Base-by-base conservation (phyloP, 2,329 filamentous ascomycete species). In the Phialophora verrucosa region DNA sequence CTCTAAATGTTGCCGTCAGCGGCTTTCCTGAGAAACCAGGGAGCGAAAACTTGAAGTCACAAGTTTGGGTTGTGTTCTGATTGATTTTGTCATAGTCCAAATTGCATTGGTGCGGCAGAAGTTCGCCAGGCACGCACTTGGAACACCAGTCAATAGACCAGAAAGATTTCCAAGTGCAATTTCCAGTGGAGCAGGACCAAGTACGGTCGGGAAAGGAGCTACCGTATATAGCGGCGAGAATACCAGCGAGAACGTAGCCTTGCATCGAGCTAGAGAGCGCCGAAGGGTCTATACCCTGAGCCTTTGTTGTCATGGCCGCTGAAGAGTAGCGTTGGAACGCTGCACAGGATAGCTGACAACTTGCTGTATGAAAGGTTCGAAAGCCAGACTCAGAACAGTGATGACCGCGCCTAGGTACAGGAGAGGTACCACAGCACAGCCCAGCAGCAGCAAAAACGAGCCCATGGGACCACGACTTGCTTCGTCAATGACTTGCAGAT, bases 291-390 rank as follows among this genome's bases (percentile, higher is more conserved):
- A 57, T 32, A 7, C 32, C 55, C n/a, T 44, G 14, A 14, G 35
- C 55, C 23, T 38, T 32, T 20, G 31, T 14, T 14, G 35, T 35
- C 23, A 23, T 44, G 3, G 55, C 55, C n/a, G 31, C 55, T 27
- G 55, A 23, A 35, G 17, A 4, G 55, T 57, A 1, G 23, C 31
- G 23, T 57, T 44, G 8, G 32, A 23, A 20, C 23, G 32, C 12
- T 57, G 31, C 55, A 57, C 55, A 11, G 56, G 56, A 12, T 29
- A 59, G 56, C 14, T 49, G 11, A 59, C 25, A 29, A 59, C 17
- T 25, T 59, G 42, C 14, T 32, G 56, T 17, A 59, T 31, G 29
- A 59, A 59, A 44, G 56, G 56, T 25, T 59, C 56, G 25, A 38
- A 59, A 23, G 42, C 38, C 6, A 49, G 38, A 14, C 35, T 38